A percentile compares a stretch with the other conserved stretches of the same genome.
Evolutionary conservation across 2,329 filamentous ascomycete species (phyloP).

Genomic region (Aureobasidium musti): DNA sequence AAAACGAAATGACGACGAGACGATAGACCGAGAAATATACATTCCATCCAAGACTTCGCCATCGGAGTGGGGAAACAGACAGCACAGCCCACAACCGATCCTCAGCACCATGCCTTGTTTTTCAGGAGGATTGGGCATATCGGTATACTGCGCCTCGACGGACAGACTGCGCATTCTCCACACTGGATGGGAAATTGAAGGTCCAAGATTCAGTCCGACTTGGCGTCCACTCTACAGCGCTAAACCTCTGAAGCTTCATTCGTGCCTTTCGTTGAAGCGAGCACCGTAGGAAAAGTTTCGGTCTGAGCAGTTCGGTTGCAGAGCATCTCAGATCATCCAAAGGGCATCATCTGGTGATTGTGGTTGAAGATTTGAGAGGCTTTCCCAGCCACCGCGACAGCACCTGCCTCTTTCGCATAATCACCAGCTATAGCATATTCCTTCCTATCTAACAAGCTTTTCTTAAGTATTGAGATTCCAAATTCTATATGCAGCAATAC

Average conservation of each 20-base stretch:
- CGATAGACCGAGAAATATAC: constrained; percentile 9
- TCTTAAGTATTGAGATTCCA: not conserved
- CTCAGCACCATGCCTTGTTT: not conserved
- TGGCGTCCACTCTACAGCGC: constrained; percentile 10
- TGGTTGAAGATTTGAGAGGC: not conserved
- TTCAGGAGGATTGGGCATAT: not conserved
- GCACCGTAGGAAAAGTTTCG: not conserved
- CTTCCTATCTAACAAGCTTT: constrained; percentile 22
- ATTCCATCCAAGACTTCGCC: constrained; percentile 4
- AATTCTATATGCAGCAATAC: constrained; percentile 10
- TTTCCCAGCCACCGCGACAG: constrained; percentile 2
- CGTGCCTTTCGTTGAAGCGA: not conserved
- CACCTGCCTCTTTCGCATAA: constrained; percentile 17
- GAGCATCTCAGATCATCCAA: not conserved
- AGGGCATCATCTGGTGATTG: not conserved
- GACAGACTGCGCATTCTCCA: constrained; percentile 18
- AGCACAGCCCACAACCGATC: constrained; percentile 12
- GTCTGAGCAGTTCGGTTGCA: not conserved
- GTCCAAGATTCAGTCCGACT: not conserved
- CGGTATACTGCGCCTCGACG: constrained; percentile 17
- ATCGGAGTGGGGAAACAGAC: constrained; percentile 5
- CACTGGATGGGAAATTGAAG: not conserved
- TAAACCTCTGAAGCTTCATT: not conserved
- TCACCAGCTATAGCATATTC: not conserved
- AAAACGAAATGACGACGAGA: constrained; percentile 26